Percentiles rank a stretch among this genome's conserved stretches.
Conservation (phyloP, 2,329 filamentous ascomycete genomes). For the Zymoseptoria brevis region DNA sequence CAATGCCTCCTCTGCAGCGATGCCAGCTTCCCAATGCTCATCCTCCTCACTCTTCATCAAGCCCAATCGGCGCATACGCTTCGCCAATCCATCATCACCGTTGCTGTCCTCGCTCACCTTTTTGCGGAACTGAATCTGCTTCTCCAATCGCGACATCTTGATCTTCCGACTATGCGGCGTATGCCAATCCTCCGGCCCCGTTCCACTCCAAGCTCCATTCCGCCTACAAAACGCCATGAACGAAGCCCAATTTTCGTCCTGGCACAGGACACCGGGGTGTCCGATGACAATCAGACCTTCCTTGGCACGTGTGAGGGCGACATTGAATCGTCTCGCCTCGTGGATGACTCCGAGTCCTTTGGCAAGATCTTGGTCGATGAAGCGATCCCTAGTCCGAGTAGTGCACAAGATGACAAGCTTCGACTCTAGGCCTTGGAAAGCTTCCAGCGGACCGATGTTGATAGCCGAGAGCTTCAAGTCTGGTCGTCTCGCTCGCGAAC, state of each 20-base stretch:
- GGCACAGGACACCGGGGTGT: conserved; percentile 15
- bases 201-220: conserved; percentile 9
- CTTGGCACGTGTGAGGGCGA: conserved; percentile 22
- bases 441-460: conserved; percentile 23
- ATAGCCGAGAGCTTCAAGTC: conserved; percentile 5
- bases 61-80: background rate
- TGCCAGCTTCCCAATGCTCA: background rate
- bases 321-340: conserved; percentile 22
- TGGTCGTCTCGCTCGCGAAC: conserved; percentile 10
- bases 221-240: conserved; percentile 21
- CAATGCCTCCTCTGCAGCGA: background rate
- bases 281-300: conserved; percentile 22
- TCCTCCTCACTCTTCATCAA: background rate
- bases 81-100: background rate
- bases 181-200: conserved; percentile 4
- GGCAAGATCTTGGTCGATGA: conserved; percentile 21
- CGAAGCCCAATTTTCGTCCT: conserved; percentile 18
- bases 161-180: conserved; percentile 9
- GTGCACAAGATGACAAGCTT: conserved; percentile 22
- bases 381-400: conserved; percentile 20
- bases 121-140: conserved; percentile 6
- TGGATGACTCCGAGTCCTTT: conserved; percentile 20
- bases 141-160: conserved; percentile 16
- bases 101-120: background rate
- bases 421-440: conserved; percentile 24